Percentiles rank a stretch among this genome's conserved stretches.
Conservation (phyloP, 192 early-diverging fungal genomes). For the Cetraspora pellucida region DNA sequence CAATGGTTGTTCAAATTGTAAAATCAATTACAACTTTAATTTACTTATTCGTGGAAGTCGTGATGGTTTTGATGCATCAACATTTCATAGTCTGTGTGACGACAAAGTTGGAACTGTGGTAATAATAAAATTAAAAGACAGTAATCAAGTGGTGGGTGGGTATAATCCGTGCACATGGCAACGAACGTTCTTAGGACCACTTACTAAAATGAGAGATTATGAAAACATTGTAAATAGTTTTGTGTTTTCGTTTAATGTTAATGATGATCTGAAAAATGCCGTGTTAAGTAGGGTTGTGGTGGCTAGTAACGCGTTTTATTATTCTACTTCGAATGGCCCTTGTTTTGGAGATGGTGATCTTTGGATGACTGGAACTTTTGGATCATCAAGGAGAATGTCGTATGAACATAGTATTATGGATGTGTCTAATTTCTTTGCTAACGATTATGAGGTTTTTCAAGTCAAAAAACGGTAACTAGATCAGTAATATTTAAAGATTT, state of each 20-base stretch:
- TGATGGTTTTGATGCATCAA: neutral
- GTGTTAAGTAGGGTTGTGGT: neutral
- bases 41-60: neutral
- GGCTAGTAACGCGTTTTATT: neutral
- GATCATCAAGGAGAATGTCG: neutral
- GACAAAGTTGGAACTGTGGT: constrained; percentile 1
- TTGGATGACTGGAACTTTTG: constrained; percentile 19
- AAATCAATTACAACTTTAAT: neutral
- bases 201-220: neutral
- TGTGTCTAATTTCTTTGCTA: neutral
- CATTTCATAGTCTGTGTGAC: constrained; percentile 22
- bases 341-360: constrained; percentile 21
- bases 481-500: no score
- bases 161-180: constrained; percentile 31
- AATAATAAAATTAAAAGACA: neutral
- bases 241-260: constrained; percentile 21
- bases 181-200: neutral
- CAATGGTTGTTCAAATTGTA: neutral
- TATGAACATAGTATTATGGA: constrained; percentile 12
- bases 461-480: no score
- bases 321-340: constrained; percentile 3
- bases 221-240: neutral
- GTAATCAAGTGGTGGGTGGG: constrained; percentile 12
- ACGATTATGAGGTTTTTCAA: constrained; percentile 34
- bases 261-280: neutral